These are phyloP conservation scores for Salix brachista DNA, from an alignment of 345 rosid genomes.

Conservation along the genomic window DNA sequence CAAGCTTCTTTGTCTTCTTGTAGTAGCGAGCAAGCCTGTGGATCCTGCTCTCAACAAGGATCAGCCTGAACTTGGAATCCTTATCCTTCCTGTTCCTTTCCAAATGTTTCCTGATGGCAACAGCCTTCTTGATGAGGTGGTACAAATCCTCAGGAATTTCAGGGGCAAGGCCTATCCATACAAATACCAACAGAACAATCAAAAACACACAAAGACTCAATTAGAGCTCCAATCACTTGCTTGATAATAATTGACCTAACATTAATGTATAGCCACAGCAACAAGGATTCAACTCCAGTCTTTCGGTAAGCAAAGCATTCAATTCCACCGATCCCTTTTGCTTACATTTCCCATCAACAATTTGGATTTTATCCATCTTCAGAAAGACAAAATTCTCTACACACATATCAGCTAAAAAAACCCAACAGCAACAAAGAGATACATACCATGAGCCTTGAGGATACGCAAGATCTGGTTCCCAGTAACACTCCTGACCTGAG, in stretches of 20 bases:
- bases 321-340: not conserved
- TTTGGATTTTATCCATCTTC: not conserved
- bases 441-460: conserved; percentile 28
- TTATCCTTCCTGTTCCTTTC: conserved; percentile 98
- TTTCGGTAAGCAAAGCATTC: not conserved
- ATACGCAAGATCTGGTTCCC: conserved; percentile 32
- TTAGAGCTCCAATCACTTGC: not conserved
- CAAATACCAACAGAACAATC: not conserved
- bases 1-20: conserved; percentile 95
- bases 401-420: not conserved
- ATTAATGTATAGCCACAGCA: not conserved
- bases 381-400: not conserved
- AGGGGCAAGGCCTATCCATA: conserved; percentile 64
- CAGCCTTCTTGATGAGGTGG: conserved; percentile 88
- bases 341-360: not conserved
- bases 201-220: not conserved
- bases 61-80: conserved; percentile 85
- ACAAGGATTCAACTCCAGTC: not conserved
- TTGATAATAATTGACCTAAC: not conserved
- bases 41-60: conserved; percentile 89
- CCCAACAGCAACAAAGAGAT: not conserved
- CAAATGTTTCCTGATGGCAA: conserved; percentile 87
- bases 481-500: conserved; percentile 30
- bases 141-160: conserved; percentile 90
- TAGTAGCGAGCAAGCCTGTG: conserved; percentile 93